Conservation (phyloP, 768 basidiomycete genomes). For the Auricularia sp. region DNA sequence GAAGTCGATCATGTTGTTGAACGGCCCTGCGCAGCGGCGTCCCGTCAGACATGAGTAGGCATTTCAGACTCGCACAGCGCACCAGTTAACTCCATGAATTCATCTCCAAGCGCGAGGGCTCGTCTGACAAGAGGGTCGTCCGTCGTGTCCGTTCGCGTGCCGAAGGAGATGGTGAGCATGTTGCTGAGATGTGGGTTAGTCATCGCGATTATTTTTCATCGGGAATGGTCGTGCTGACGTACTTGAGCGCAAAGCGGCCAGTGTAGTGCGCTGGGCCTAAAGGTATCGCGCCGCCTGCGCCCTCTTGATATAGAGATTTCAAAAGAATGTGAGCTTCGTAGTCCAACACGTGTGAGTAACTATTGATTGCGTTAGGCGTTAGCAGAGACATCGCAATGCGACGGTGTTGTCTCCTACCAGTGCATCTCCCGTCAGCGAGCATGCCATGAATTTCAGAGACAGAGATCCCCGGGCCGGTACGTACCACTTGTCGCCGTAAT, state of each 20-base stretch:
- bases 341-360: slow-evolving; percentile 28
- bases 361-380: slow-evolving; percentile 25
- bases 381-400: slow-evolving; percentile 28
- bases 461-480: not conserved
- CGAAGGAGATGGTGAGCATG: too few relatives aligned
- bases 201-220: too few relatives aligned
- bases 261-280: slow-evolving; percentile 32
- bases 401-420: slow-evolving; percentile 33
- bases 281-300: slow-evolving; percentile 23
- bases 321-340: slow-evolving; percentile 32
- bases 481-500: slow-evolving; percentile 35
- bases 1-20: slow-evolving; percentile 34
- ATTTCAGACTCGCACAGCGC: too few relatives aligned
- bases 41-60: too few relatives aligned
- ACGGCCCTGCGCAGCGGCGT: too few relatives aligned
- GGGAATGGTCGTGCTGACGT: not conserved
- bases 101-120: too few relatives aligned
- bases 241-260: slow-evolving; percentile 26
- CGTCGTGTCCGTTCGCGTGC: too few relatives aligned
- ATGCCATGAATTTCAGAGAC: not conserved
- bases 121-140: too few relatives aligned
- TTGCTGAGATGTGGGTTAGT: too few relatives aligned
- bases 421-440: not conserved
- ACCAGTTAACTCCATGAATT: too few relatives aligned
- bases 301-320: slow-evolving; percentile 25